A percentile compares a stretch with the other conserved stretches of the same genome.
Evolutionary conservation across 164 flowering plant species (phyloP).

Genomic region (Magnolia sinica): DNA sequence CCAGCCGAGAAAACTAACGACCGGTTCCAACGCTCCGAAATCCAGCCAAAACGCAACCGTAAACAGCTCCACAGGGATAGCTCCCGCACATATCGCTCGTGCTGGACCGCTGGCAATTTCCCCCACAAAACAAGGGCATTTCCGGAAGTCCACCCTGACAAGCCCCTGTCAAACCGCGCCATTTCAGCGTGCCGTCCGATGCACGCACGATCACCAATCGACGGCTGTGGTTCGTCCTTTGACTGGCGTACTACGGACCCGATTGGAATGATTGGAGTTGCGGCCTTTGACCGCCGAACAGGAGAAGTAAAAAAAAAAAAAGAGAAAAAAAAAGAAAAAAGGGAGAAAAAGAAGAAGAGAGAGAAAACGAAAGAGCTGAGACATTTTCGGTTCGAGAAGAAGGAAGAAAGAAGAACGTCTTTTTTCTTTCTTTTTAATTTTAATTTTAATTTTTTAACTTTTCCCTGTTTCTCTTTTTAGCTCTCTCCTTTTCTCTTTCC

Average conservation of each 20-base stretch:
- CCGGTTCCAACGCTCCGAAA: no score
- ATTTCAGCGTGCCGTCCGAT: not conserved
- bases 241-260: conserved; percentile 10
- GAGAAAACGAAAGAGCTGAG: not conserved
- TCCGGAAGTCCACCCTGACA: not conserved
- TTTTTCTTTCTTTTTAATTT: not conserved
- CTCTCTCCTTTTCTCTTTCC: not conserved
- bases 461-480: not conserved
- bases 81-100: not conserved
- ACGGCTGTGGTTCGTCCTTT: not conserved
- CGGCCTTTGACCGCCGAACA: not conserved
- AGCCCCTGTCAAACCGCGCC: not conserved
- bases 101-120: not conserved
- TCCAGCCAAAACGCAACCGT: no score
- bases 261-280: conserved; percentile 4
- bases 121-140: not conserved
- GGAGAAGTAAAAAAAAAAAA: not conserved
- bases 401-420: not conserved
- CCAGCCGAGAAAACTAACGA: no score
- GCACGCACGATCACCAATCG: not conserved
- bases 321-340: no score
- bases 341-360: not conserved
- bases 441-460: not conserved
- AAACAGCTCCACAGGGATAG: no score
- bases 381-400: not conserved